phyloP scores from a whole-genome alignment of 2,329 filamentous ascomycete species.

The Ophiocordyceps robertsii region DNA sequence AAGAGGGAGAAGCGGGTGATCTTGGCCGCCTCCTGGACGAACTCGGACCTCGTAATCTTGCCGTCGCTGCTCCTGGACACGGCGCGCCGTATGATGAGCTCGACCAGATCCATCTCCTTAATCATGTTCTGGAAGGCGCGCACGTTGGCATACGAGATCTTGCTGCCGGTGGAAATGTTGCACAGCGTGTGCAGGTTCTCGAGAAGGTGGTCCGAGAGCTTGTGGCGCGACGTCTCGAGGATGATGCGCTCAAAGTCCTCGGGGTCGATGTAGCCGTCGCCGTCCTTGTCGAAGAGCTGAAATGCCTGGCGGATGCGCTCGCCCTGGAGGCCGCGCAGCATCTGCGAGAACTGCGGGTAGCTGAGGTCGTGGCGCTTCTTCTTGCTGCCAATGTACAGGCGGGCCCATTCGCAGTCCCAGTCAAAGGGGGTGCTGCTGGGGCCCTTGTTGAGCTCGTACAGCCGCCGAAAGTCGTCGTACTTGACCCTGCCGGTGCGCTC shows the following conservation, averaged over 20 bases:
- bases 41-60: conserved; percentile 88
- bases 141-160: conserved; percentile 95
- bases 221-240: conserved; percentile 81
- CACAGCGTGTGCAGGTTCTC: conserved; percentile 85
- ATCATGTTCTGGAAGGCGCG: conserved; percentile 97
- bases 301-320: conserved; percentile 95
- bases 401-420: conserved; percentile 95
- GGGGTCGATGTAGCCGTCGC: conserved; percentile 88
- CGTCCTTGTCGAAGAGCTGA: conserved; percentile 78
- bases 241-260: conserved; percentile 97
- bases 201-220: conserved; percentile 91
- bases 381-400: conserved; percentile 81
- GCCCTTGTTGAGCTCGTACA: conserved; percentile 85
- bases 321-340: conserved; percentile 90
- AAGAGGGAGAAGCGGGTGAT: conserved; percentile 91
- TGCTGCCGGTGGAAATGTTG: conserved; percentile 83
- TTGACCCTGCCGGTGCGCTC: conserved; percentile 74
- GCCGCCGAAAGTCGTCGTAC: conserved; percentile 72
- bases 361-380: conserved; percentile 83
- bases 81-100: conserved; percentile 82
- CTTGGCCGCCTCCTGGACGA: conserved; percentile 83
- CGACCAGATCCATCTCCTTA: conserved; percentile 92
- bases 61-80: conserved; percentile 72
- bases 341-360: conserved; percentile 94
- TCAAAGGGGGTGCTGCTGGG: conserved; percentile 79